Conservation (phyloP, 257 asterid genomes). For the Solanum chmielewskii region DNA sequence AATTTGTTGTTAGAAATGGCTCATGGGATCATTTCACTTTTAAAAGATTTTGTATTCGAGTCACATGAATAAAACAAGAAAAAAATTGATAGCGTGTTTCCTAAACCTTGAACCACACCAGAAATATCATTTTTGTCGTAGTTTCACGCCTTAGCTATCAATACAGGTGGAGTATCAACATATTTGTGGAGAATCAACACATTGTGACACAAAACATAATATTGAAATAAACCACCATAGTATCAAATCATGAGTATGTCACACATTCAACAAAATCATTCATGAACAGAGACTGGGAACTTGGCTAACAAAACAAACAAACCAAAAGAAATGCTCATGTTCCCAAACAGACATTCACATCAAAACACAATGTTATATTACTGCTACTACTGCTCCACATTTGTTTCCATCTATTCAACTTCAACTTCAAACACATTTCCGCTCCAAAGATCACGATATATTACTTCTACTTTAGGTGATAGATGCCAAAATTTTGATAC, state of each 20-base stretch:
- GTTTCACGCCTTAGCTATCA: neutral
- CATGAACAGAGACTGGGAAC: neutral
- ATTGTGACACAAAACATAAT: neutral
- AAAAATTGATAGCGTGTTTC: neutral
- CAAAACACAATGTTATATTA: neutral
- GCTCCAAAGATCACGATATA: neutral
- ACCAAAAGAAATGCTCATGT: neutral
- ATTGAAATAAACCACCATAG: neutral
- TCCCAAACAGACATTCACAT: neutral
- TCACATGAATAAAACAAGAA: no score
- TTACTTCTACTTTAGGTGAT: neutral
- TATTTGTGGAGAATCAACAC: neutral
- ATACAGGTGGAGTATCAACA: neutral
- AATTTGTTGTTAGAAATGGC: neutral
- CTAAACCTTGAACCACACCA: neutral
- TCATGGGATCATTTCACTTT: neutral
- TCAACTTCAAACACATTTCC: no score
- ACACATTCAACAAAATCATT: neutral
- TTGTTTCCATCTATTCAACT: neutral
- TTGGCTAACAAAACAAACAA: neutral
- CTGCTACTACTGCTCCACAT: neutral
- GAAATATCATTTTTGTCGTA: neutral
- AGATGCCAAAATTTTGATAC: no score
- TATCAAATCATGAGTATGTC: neutral
- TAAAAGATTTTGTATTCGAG: neutral